phyloP scores from a whole-genome alignment of 2,329 filamentous ascomycete species.

The Xylaria digitata region DNA sequence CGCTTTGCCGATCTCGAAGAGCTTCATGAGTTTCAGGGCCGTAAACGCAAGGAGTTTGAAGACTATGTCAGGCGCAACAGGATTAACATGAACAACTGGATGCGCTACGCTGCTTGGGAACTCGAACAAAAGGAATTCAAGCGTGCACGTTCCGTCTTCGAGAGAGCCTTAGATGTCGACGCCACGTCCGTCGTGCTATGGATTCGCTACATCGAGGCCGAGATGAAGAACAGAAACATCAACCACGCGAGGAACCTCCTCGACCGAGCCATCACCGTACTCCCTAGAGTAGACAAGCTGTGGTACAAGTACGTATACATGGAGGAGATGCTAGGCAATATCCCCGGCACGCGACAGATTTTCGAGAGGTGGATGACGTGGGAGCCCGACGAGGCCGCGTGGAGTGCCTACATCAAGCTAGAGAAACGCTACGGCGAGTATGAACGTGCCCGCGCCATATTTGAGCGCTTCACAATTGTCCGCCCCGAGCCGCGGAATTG shows the following conservation, averaged over 20 bases:
- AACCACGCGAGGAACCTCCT: slow-evolving; percentile 95
- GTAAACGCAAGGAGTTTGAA: slow-evolving; percentile 96
- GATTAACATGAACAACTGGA: slow-evolving; percentile 98
- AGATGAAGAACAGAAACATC: slow-evolving; percentile 96
- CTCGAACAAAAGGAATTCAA: slow-evolving; percentile 97
- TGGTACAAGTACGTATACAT: slow-evolving; percentile 99
- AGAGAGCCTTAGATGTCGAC: slow-evolving; percentile 92
- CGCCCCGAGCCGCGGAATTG: slow-evolving; percentile 96
- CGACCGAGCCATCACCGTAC: slow-evolving; percentile 91
- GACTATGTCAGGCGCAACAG: slow-evolving; percentile 96
- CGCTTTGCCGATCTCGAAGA: slow-evolving; percentile 97
- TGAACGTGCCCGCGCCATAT: slow-evolving; percentile 89
- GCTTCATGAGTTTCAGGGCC: slow-evolving; percentile 95
- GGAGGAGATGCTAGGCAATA: slow-evolving; percentile 97
- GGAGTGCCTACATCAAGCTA: slow-evolving; percentile 95
- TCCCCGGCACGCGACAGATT: slow-evolving; percentile 89
- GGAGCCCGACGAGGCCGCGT: slow-evolving; percentile 96
- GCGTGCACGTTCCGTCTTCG: slow-evolving; percentile 91
- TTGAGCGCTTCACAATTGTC: slow-evolving; percentile 88
- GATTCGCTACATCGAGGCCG: slow-evolving; percentile 93
- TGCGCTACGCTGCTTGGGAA: slow-evolving; percentile 97
- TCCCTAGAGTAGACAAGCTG: slow-evolving; percentile 92
- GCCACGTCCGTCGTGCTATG: slow-evolving; percentile 87
- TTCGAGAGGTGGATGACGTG: slow-evolving; percentile 99
- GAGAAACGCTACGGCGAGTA: slow-evolving; percentile 96